A percentile compares a stretch with the other conserved stretches of the same genome.
Conservation (phyloP, 2,329 filamentous ascomycete genomes). For the Alternaria sp. region DNA sequence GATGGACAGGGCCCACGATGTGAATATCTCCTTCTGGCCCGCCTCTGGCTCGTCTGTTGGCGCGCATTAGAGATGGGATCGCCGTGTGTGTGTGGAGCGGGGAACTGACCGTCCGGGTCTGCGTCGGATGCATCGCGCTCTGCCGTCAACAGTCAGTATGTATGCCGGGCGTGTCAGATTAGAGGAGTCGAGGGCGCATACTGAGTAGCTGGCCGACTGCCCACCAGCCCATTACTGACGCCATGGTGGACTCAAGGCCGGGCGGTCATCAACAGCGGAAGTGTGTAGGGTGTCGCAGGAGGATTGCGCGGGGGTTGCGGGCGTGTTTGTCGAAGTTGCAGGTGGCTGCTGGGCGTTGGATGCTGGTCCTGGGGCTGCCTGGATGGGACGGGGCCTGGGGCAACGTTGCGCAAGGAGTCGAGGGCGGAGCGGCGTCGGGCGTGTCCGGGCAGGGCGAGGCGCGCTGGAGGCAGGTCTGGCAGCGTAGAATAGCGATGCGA, state of each 20-base stretch:
- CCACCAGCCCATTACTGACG: slow-evolving; percentile 47
- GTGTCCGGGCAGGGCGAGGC: neutral
- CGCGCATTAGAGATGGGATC: slow-evolving; percentile 44
- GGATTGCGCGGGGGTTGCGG: neutral
- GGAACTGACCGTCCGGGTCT: slow-evolving; percentile 54
- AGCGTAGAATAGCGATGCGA: neutral
- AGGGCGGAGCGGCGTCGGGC: neutral
- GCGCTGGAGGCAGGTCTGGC: neutral
- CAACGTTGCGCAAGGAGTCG: slow-evolving; percentile 28
- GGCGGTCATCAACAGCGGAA: slow-evolving; percentile 37
- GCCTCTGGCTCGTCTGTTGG: slow-evolving; percentile 73
- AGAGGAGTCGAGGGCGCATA: slow-evolving; percentile 31
- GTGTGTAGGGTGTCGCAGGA: slow-evolving; percentile 7
- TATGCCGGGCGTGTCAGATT: neutral
- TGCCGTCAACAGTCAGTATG: slow-evolving; percentile 23
- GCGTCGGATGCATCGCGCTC: slow-evolving; percentile 56
- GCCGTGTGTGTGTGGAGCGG: slow-evolving; percentile 13
- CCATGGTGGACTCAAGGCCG: slow-evolving; percentile 44
- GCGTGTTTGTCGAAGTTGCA: slow-evolving; percentile 12
- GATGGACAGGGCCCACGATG: slow-evolving; percentile 97
- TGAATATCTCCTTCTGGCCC: slow-evolving; percentile 89
- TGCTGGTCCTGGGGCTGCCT: slow-evolving; percentile 13
- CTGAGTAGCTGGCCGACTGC: slow-evolving; percentile 49
- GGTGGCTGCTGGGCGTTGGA: slow-evolving; percentile 25
- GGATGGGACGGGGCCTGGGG: slow-evolving; percentile 10